Evolutionary conservation across 106 monocot species (phyloP), one percentile per base, ranked within the genome.

Genomic region (Cymbidium sinense): DNA sequence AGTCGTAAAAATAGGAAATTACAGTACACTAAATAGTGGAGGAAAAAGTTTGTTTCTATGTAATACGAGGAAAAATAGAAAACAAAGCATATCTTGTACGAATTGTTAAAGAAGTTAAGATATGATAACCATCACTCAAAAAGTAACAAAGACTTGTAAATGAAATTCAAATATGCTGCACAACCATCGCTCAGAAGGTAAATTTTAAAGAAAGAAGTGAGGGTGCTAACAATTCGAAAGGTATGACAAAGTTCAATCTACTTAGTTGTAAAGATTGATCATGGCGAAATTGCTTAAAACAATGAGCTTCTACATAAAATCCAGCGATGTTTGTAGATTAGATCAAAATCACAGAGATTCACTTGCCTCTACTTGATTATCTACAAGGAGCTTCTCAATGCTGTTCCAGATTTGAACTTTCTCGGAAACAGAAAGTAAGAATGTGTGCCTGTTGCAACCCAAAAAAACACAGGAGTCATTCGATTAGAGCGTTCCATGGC

Each of bases 361-460:
- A 74, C 79, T 87, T 86, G 83, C 99, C 88, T 99, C 99, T 41
- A 99, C 87, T 93, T 99, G 99, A 75, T 83, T 90, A 84, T 99
- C 99, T 50, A 88, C 86, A 67, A 99, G 94, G 37, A 95, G 81
- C 58, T 84, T 86, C 84, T 95, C 99, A 64, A 92, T 77, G 58
- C 79, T 77, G 34, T 83, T 84, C 99, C 99, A 99, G 13, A 99
- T 95, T 82, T 92, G 82, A 75, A 58, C 30, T 82, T 93, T 99
- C 86, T 95, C 95, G 18, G 70, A 72, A 72, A 39, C 51, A 65
- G 95, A 83, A 41, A 99, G 92, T 72, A 86, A 86, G 72, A 99
- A 99, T 36, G 86, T 89, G 70, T 99, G 99, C 92, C 99, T 99
- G 88, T 62, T 71, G 73, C 50, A 82, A 77, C 75, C 17, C 77